phyloP scores from a whole-genome alignment of 2,329 filamentous ascomycete species.

The Sporothrix dimorphospora region DNA sequence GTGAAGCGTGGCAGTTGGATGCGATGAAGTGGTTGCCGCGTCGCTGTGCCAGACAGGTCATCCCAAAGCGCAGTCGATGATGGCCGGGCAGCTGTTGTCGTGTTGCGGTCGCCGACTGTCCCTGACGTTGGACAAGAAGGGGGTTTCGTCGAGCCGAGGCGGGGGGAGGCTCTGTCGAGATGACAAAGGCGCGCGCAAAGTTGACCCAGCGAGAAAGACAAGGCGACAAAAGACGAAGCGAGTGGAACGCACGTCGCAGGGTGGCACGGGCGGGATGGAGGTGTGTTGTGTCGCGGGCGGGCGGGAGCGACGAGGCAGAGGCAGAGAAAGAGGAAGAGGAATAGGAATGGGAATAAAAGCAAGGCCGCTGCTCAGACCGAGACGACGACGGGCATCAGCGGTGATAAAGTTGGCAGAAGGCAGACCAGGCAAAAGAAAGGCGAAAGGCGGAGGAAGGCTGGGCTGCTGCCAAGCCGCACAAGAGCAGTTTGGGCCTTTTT shows the following conservation, averaged over 20 bases:
- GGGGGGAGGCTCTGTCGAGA: background rate
- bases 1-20: background rate
- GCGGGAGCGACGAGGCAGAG: background rate
- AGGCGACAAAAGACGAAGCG: slow-evolving; percentile 4
- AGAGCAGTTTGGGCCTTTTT: slow-evolving; percentile 11
- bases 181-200: slow-evolving; percentile 1
- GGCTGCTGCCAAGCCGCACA: slow-evolving; percentile 22
- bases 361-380: background rate
- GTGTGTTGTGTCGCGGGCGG: slow-evolving; percentile 9
- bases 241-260: background rate
- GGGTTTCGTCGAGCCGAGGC: background rate
- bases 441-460: slow-evolving; percentile 13
- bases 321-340: background rate
- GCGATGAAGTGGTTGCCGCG: background rate
- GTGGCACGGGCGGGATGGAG: background rate
- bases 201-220: background rate
- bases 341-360: no score
- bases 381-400: slow-evolving; percentile 11
- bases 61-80: background rate
- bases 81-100: background rate
- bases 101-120: background rate
- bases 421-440: background rate
- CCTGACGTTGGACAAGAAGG: background rate
- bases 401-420: slow-evolving; percentile 13
- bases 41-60: background rate